A percentile compares a stretch with the other conserved stretches of the same genome.
Evolutionary conservation across 148 eudicot genomes (phyloP).

Genomic region (Fagopyrum homotropicum): DNA sequence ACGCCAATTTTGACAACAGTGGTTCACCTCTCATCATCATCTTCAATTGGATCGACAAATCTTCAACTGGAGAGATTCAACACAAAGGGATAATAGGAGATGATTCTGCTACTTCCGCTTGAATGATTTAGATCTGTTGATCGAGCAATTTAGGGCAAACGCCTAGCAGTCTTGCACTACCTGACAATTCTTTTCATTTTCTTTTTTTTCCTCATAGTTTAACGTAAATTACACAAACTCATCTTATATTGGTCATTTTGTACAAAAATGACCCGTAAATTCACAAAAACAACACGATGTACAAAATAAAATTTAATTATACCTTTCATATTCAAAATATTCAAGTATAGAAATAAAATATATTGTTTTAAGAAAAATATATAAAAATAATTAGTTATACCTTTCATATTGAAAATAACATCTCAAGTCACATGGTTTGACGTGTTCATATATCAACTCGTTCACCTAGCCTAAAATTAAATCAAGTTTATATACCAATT

Average conservation of each 20-base stretch:
- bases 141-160: constrained; percentile 8
- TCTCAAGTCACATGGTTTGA: too few species aligned
- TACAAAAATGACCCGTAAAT: too few species aligned
- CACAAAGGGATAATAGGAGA: not conserved
- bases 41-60: constrained; percentile 7
- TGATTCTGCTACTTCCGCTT: not conserved
- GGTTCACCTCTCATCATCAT: constrained; percentile 35
- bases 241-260: not conserved
- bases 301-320: too few species aligned
- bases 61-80: constrained; percentile 7
- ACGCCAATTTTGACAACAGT: constrained; percentile 37
- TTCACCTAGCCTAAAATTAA: too few species aligned
- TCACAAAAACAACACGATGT: too few species aligned
- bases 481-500: too few species aligned
- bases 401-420: too few species aligned
- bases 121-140: not conserved
- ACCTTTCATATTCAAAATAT: too few species aligned
- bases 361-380: too few species aligned
- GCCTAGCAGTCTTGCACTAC: not conserved
- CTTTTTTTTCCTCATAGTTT: not conserved
- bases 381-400: too few species aligned
- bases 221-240: not conserved
- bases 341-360: too few species aligned
- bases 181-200: not conserved
- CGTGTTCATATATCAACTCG: too few species aligned